phyloP scores from a whole-genome alignment of 2,329 filamentous ascomycete genomes.

The Endocalyx cinctus region DNA sequence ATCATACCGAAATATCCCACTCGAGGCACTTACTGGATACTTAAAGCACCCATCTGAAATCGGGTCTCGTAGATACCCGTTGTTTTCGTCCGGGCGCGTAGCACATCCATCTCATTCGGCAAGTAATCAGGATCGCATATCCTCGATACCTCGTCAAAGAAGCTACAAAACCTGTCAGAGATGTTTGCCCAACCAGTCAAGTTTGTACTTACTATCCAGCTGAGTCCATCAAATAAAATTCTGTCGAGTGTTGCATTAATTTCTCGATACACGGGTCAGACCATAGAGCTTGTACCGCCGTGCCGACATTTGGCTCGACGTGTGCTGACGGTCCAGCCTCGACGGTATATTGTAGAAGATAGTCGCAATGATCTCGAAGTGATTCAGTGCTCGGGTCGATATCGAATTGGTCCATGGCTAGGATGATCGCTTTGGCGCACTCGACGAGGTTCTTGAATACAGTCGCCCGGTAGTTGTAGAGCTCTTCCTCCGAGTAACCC shows the following conservation, averaged over 20 bases:
- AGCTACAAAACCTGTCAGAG: slow-evolving; percentile 56
- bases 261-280: slow-evolving; percentile 77
- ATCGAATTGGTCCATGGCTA: slow-evolving; percentile 86
- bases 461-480: slow-evolving; percentile 89
- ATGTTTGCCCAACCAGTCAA: slow-evolving; percentile 17
- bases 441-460: slow-evolving; percentile 98
- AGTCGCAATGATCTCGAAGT: slow-evolving; percentile 72
- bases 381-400: slow-evolving; percentile 70
- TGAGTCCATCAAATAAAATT: slow-evolving; percentile 99
- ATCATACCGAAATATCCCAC: too few relatives aligned
- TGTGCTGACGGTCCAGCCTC: slow-evolving; percentile 85
- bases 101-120: slow-evolving; percentile 88
- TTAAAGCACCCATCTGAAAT: slow-evolving; percentile 97
- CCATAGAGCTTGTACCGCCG: slow-evolving; percentile 84
- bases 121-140: slow-evolving; percentile 84
- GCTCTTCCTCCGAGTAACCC: slow-evolving; percentile 90
- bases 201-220: slow-evolving; percentile 72
- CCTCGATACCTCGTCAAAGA: slow-evolving; percentile 87
- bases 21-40: slow-evolving; percentile 75
- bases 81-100: slow-evolving; percentile 94
- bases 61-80: slow-evolving; percentile 98
- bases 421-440: slow-evolving; percentile 89
- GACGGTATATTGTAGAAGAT: slow-evolving; percentile 80
- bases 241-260: slow-evolving; percentile 88
- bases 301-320: slow-evolving; percentile 74